Evolutionary conservation across 164 flowering plant species (phyloP), one percentile per base, ranked within the genome.

Genomic region (Malania oleifera): DNA sequence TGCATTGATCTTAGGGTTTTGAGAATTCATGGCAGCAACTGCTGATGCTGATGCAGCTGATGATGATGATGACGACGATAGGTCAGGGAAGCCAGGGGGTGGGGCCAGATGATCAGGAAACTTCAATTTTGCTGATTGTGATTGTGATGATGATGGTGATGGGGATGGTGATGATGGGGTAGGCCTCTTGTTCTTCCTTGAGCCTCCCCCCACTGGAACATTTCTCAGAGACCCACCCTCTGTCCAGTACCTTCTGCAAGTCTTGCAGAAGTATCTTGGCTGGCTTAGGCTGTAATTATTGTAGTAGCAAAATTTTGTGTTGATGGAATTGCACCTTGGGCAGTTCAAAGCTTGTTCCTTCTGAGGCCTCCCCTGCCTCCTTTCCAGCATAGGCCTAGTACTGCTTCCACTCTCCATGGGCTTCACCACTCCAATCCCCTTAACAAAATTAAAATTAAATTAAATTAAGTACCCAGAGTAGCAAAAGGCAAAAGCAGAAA

Each of bases 171-270:
- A 25, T 0, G 50, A 35, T 1, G 70, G 17, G 11, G 75, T 48
- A 25, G 71, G 66, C 66, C 82, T 72, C 57, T 74, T 82, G 76
- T 75, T 79, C 68, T 77, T 82, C 43, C 85, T 65, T 23, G 82
- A 78, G 10, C 80, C 82, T 1, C 85, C 85, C 15, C 85, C 86
- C 1, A 81, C 87, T 5, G 87, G 87, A 57, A 82, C 82, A 69
- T 77, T 82, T 41, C 87, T 77, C 0, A 82, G 70, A 44, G 86
- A 73, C 3, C 79, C 80, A 41, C 85, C 83, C 60, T 72, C 70
- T 34, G 83, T 76, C 84, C 84, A 80, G 43, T 77, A 80, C 61
- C 84, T 73, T 69, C 80, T 59, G 63, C 85, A 80, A 45, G 80
- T 70, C 73, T 80, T 80, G 77, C 85, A 81, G 43, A 81, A 78